Evolutionary conservation across 108 stramenopile species (phyloP).

Genomic region (Parietichytrium sp.): DNA sequence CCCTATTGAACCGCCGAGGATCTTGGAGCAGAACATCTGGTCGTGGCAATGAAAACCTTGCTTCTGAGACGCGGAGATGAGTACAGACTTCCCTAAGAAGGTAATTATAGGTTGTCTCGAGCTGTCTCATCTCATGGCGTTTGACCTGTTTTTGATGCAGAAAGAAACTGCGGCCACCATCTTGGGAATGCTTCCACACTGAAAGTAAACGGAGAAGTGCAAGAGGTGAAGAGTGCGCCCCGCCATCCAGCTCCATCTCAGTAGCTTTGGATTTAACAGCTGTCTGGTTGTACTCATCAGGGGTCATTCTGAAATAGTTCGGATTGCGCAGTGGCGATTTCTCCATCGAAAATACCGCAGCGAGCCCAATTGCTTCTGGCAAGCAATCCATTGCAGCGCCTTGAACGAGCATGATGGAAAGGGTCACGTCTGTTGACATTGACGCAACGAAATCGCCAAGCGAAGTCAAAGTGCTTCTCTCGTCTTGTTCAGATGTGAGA

Average conservation of each 20-base stretch:
- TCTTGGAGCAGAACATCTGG: background rate
- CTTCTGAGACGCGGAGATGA: background rate
- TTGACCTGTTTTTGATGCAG: background rate
- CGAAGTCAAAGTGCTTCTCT: background rate
- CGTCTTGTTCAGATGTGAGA: background rate
- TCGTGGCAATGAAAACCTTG: background rate
- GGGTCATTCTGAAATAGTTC: too few relatives aligned
- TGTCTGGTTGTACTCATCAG: background rate
- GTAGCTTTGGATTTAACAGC: background rate
- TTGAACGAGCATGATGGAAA: background rate
- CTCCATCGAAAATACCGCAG: background rate
- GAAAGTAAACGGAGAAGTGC: constrained; percentile 2
- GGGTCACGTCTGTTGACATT: background rate
- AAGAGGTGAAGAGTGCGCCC: background rate
- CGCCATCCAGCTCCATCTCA: constrained; percentile 5
- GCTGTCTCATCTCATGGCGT: background rate
- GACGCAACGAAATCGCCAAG: background rate
- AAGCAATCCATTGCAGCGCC: background rate
- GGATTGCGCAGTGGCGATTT: constrained; percentile 1
- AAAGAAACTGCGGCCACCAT: background rate
- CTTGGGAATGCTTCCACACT: background rate
- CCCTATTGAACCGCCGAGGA: background rate
- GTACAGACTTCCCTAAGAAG: background rate
- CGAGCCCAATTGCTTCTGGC: background rate
- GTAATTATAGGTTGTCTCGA: background rate